These are phyloP conservation scores for Clitoria ternatea DNA, from an alignment of 306 rosid species.

Conservation along the genomic window DNA sequence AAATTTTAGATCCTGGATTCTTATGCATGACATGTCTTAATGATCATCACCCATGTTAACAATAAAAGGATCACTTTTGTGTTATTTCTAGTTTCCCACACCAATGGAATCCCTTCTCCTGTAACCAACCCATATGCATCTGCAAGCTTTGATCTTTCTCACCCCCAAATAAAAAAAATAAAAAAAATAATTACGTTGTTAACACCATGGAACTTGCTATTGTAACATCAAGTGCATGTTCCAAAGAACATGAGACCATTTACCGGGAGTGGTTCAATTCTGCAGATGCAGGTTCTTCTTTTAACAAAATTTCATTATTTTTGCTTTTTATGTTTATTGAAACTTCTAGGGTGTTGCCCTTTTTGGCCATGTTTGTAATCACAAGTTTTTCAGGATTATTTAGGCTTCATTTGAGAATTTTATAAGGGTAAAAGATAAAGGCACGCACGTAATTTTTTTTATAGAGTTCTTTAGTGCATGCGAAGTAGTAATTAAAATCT, in stretches of 20 bases:
- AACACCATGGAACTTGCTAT: constrained; percentile 56
- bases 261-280: constrained; percentile 76
- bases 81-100: neutral
- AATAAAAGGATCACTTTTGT: constrained; percentile 5
- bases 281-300: constrained; percentile 72
- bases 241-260: constrained; percentile 52
- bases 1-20: neutral
- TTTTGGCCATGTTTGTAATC: neutral
- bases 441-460: too few relatives aligned
- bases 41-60: neutral
- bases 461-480: too few relatives aligned
- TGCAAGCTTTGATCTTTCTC: neutral
- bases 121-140: constrained; percentile 7
- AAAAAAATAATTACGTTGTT: neutral
- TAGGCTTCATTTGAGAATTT: constrained; percentile 6
- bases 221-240: constrained; percentile 39
- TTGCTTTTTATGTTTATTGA: neutral
- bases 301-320: neutral
- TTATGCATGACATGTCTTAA: neutral
- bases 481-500: neutral
- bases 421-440: neutral
- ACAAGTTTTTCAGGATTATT: neutral
- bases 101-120: neutral
- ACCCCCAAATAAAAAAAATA: neutral
- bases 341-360: neutral